These are phyloP conservation scores for Prunus davidiana DNA, from an alignment of 306 rosid genomes.

Conservation along the genomic window DNA sequence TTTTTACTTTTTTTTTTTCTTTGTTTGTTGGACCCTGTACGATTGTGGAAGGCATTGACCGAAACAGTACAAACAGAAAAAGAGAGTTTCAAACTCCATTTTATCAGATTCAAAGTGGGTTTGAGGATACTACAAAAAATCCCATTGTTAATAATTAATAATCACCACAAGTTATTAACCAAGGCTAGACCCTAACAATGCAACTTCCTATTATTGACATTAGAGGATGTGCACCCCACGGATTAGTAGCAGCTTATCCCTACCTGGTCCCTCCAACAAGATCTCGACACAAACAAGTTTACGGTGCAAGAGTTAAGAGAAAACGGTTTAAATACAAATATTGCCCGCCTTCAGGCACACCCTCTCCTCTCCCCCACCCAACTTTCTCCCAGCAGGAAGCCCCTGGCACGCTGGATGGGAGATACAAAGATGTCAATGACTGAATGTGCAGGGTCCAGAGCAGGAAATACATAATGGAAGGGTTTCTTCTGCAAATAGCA, in stretches of 20 bases:
- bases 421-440: neutral
- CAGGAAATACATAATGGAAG: neutral
- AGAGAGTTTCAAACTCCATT: neutral
- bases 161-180: neutral
- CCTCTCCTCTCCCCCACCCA: neutral
- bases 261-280: neutral
- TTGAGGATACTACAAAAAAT: neutral
- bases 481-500: constrained; percentile 9
- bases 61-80: neutral
- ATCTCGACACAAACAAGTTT: neutral
- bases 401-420: neutral
- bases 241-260: neutral
- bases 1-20: neutral
- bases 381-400: neutral
- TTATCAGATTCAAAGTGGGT: neutral
- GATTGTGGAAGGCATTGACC: neutral
- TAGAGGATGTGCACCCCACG: neutral
- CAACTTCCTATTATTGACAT: constrained; percentile 1
- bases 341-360: neutral
- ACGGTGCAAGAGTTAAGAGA: neutral
- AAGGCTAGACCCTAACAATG: neutral
- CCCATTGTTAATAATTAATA: neutral
- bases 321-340: constrained; percentile 7
- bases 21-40: neutral
- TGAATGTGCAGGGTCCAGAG: neutral